Base-by-base conservation (phyloP, 2,329 filamentous ascomycete species). In the Scleromitrula shiraiana region DNA sequence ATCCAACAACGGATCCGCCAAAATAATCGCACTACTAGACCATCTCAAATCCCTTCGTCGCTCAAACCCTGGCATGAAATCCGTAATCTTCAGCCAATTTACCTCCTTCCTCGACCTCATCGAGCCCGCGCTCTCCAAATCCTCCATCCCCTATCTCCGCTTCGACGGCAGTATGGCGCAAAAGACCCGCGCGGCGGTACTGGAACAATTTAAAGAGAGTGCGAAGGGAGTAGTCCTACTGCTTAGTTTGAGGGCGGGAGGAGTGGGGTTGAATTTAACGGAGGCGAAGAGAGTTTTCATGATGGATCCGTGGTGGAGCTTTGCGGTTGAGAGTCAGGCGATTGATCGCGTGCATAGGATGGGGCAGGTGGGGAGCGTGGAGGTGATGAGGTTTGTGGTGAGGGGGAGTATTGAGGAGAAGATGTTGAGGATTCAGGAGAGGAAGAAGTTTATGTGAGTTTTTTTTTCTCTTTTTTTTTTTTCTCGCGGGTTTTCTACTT, bases 231-330 rank as follows among this genome's bases (percentile, higher is more conserved):
- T 77, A 2, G 78, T 98, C 1, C 71, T 98, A 4, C 73, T 98
- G 2, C 77, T 98, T 43, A 91, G 84, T 58, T 71, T 98, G 48
- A 78, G 88, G 17, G 93, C 94, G 0, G 93, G 94, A 4, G 94
- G 93, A 20, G 93, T 98, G 0, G 93, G 93, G 0, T 73, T 98
- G 36, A 98, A 98, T 62, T 68, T 98, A 52, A 97, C 91, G 0
- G 83, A 82, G 56, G 93, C 93, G 5, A 88, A 83, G 54, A 75
- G 87, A 46, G 94, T 98, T 5, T 98, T 85, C 70, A 94, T 98
- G 86, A 97, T 98, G 93, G 93, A 98, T 66, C 93, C 93, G 0
- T 98, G 93, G 93, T 98, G 93, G 93, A 94, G 87, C 63, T 98
- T 91, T 67, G 90, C 93, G 0, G 83, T 97, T 10, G 93, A 98